Conservation (phyloP, 768 basidiomycete genomes). For the Mycena amicta region DNA sequence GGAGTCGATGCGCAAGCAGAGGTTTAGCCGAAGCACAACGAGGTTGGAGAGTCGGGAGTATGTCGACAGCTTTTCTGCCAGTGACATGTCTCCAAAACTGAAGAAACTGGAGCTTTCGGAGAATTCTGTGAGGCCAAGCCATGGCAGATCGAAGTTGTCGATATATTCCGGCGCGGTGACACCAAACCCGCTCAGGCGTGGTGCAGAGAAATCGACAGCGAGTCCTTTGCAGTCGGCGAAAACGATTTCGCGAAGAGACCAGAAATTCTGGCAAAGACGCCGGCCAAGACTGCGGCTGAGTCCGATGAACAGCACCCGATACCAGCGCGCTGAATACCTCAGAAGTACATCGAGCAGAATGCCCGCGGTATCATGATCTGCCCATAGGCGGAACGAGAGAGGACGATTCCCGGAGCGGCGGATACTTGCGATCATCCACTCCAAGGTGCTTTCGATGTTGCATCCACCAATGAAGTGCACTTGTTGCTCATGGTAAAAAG, state of each 20-base stretch:
- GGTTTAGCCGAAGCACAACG: background rate
- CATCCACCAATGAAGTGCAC: background rate
- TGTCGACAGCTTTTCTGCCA: no score
- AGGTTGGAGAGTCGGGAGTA: background rate
- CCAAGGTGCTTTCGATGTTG: constrained; percentile 3
- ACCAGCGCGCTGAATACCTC: constrained; percentile 1
- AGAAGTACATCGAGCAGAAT: background rate
- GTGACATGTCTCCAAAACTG: no score
- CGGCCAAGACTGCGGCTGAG: no score
- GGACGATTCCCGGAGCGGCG: background rate
- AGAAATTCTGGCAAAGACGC: no score
- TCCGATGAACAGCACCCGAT: background rate
- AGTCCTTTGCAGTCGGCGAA: no score
- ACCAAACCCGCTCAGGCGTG: no score
- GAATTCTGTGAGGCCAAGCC: background rate
- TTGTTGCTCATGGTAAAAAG: no score
- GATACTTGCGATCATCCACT: background rate
- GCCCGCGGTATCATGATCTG: background rate
- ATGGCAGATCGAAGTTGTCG: no score
- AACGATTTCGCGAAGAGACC: no score
- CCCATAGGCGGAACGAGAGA: constrained; percentile 6
- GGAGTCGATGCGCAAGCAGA: background rate
- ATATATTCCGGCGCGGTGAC: no score
- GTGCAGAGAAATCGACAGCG: no score
- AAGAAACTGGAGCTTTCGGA: no score